Evolutionary conservation across 2,329 filamentous ascomycete species (phyloP), one percentile per base, ranked within the genome.

Genomic region (Colletotrichum sp.): DNA sequence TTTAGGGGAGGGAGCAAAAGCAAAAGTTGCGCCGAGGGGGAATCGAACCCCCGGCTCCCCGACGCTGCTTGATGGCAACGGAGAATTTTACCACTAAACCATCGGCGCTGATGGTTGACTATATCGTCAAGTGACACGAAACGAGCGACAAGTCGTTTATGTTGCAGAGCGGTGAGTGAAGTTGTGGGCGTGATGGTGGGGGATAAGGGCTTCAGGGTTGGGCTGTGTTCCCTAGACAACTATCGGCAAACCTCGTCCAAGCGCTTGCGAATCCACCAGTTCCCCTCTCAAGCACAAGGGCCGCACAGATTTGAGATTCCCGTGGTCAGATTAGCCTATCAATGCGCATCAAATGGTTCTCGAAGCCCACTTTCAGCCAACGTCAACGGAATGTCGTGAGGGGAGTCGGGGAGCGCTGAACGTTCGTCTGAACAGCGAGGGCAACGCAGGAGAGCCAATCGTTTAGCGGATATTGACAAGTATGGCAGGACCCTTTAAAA

Each of bases 41-140:
- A 73, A 76, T 76, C 73, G 73, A 76, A 76, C 73, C 73, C 69
- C 73, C 73, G 73, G 73, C 73, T 76, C 73, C 73, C 73, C 73
- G 69, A 76, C 73, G 57, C 73, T 76, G 70, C 73, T n/a, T 2
- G 34, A 69, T 76, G 73, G 73, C 73, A 76, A 76, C 73, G 70
- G 73, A 76, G 73, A 76, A 76, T 76, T 76, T 76, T 76, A 76
- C 74, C 74, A 76, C 74, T 76, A 76, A 76, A 76, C 70, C 74
- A 76, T 76, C 74, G 74, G 71, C 74, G 74, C 74, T 32, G 26
- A 21, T 39, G 4, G 7, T 15, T 18, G n/a, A 6, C 36, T 7
- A 4, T 10, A 26, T 21, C 13, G 4, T 55, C 32, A 5, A 18
- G 36, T 68, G 57, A 2, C 0, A 0, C 0, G 0, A 13, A 0